Conservation (phyloP, 1,284 basidiomycete species). For the Polyporus tsugae region DNA sequence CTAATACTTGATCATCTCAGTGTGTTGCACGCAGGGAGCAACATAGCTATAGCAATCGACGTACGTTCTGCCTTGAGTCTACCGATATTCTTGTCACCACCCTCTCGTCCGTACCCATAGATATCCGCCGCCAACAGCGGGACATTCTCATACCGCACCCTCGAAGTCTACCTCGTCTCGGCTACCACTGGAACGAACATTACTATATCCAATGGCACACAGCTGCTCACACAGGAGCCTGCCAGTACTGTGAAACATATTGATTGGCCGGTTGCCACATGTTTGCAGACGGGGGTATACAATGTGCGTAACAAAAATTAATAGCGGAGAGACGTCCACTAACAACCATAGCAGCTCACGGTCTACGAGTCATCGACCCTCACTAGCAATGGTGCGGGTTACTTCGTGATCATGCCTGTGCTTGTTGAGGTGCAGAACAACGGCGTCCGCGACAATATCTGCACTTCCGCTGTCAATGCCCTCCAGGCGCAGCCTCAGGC, state of each 20-base stretch:
- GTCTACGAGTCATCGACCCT: slow-evolving; percentile 56
- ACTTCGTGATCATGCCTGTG: slow-evolving; percentile 55
- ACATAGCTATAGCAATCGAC: slow-evolving; percentile 53
- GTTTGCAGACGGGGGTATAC: slow-evolving; percentile 55
- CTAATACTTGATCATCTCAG: slow-evolving; percentile 28
- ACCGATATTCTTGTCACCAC: neutral
- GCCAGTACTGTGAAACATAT: slow-evolving; percentile 60
- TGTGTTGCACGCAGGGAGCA: slow-evolving; percentile 44
- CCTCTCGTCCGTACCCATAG: slow-evolving; percentile 34
- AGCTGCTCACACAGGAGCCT: slow-evolving; percentile 49
- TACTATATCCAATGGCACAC: slow-evolving; percentile 54
- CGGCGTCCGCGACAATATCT: slow-evolving; percentile 38
- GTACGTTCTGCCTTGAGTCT: slow-evolving; percentile 39
- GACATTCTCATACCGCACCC: slow-evolving; percentile 46
- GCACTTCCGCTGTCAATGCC: slow-evolving; percentile 40
- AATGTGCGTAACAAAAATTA: slow-evolving; percentile 49
- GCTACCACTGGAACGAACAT: slow-evolving; percentile 50
- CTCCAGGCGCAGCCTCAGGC: slow-evolving; percentile 49
- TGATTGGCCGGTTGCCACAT: slow-evolving; percentile 52
- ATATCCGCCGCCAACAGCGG: slow-evolving; percentile 54
- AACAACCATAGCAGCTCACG: slow-evolving; percentile 47
- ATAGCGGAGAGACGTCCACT: neutral
- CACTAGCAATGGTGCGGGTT: slow-evolving; percentile 40
- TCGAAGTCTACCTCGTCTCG: slow-evolving; percentile 61
- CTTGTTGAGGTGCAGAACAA: slow-evolving; percentile 51